Conservation (phyloP, 1,284 basidiomycete genomes). For the Pseudozyma hubeiensis region DNA sequence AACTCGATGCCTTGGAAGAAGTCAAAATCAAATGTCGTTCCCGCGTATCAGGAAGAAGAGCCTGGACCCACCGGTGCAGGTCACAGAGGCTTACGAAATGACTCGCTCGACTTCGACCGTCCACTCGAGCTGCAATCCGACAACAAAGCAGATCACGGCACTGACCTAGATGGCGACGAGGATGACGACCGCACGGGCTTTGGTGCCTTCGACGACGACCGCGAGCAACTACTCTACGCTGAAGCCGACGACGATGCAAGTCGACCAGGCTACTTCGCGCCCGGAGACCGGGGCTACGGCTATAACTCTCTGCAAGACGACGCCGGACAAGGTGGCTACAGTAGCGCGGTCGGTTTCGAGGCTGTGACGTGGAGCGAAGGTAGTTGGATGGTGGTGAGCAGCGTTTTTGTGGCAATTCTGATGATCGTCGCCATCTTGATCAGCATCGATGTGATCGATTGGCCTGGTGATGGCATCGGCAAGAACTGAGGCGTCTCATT, state of each 20-base stretch:
- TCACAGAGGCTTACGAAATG: conserved; percentile 1
- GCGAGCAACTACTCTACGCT: conserved; percentile 29
- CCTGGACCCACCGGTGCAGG: not conserved
- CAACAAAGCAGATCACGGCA: conserved; percentile 7
- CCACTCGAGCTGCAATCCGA: not conserved
- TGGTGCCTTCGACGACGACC: conserved; percentile 31
- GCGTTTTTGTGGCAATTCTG: conserved; percentile 21
- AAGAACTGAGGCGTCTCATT: conserved; percentile 5
- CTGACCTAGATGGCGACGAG: conserved; percentile 8
- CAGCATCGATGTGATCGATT: conserved; percentile 54
- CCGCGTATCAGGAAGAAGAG: not conserved
- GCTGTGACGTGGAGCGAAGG: conserved; percentile 31
- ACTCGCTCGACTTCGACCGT: conserved; percentile 27
- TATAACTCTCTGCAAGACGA: conserved; percentile 22
- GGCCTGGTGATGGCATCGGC: conserved; percentile 54
- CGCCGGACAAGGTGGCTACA: conserved; percentile 7
- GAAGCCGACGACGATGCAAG: conserved; percentile 9
- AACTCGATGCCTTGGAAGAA: conserved; percentile 28
- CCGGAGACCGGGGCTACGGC: conserved; percentile 30
- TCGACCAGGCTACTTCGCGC: conserved; percentile 25
- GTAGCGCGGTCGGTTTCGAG: conserved; percentile 39
- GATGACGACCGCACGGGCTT: conserved; percentile 21
- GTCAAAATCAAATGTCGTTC: conserved; percentile 2
- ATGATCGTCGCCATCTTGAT: conserved; percentile 48
- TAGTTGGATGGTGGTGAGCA: conserved; percentile 42